A percentile compares a stretch with the other conserved stretches of the same genome.
Evolutionary conservation across 73 alveolate genomes (phyloP).

Genomic region (Paraurostyla sp.): DNA sequence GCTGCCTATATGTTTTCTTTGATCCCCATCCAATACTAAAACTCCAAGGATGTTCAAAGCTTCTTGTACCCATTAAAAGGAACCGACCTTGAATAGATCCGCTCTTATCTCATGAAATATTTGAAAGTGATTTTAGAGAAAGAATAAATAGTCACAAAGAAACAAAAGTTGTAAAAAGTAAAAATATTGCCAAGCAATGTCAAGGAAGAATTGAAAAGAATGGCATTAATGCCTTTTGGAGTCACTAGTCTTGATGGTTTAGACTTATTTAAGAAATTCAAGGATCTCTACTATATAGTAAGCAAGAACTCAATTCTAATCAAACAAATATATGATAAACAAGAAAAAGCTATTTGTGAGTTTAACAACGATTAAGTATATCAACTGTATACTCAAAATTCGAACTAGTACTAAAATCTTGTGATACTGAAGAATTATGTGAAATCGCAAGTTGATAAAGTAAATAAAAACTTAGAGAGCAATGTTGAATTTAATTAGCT

Average conservation of each 20-base stretch:
- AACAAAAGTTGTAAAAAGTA: neutral
- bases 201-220: constrained; percentile 19
- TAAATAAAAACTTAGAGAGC: neutral
- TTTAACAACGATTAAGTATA: neutral
- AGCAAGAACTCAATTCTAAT: neutral
- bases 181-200: neutral
- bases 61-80: neutral
- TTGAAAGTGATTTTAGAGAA: neutral
- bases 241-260: constrained; percentile 14
- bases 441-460: neutral
- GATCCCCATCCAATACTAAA: neutral
- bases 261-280: constrained; percentile 3
- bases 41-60: neutral
- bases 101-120: neutral
- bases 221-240: neutral
- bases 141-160: neutral
- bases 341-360: neutral
- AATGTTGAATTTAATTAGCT: neutral
- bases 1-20: neutral
- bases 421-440: neutral
- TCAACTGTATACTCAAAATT: neutral
- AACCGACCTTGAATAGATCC: neutral
- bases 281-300: neutral
- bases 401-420: neutral
- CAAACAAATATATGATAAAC: neutral